Conservation (phyloP, 1,284 basidiomycete species). For the Sphaerobolus stellatus region DNA sequence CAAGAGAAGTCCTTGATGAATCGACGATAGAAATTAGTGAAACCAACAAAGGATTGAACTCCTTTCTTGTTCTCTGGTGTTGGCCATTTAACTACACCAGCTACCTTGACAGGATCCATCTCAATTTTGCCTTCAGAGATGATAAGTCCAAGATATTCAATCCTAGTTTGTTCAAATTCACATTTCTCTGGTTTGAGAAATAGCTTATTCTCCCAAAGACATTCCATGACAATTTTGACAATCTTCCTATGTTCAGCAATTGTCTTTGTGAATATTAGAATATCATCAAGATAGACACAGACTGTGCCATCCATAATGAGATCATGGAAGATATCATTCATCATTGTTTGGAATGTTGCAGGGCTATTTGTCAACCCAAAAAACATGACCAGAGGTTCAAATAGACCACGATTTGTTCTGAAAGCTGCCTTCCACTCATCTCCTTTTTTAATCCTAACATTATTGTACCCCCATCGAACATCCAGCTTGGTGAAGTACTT, state of each 20-base stretch:
- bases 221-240: constrained; percentile 31
- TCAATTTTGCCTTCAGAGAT: constrained; percentile 24
- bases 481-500: constrained; percentile 39
- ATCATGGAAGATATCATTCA: constrained; percentile 22
- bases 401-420: constrained; percentile 31
- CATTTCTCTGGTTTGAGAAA: constrained; percentile 41
- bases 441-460: constrained; percentile 30
- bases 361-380: constrained; percentile 26
- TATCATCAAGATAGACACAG: constrained; percentile 33
- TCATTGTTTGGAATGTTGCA: not conserved
- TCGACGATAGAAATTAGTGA: constrained; percentile 20
- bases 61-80: constrained; percentile 24
- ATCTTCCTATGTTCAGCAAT: constrained; percentile 25
- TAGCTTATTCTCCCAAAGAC: constrained; percentile 30
- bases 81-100: constrained; percentile 38
- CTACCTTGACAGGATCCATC: constrained; percentile 41
- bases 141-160: constrained; percentile 44
- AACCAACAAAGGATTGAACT: constrained; percentile 18
- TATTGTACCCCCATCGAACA: constrained; percentile 33
- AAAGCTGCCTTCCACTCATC: constrained; percentile 25
- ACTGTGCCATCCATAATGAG: constrained; percentile 23
- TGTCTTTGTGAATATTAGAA: constrained; percentile 28
- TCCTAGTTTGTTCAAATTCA: constrained; percentile 29
- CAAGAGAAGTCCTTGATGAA: constrained; percentile 16
- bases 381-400: constrained; percentile 30